A percentile compares a stretch with the other conserved stretches of the same genome.
Evolutionary conservation across 768 basidiomycete genomes (phyloP).

Genomic region (Suillus discolor): DNA sequence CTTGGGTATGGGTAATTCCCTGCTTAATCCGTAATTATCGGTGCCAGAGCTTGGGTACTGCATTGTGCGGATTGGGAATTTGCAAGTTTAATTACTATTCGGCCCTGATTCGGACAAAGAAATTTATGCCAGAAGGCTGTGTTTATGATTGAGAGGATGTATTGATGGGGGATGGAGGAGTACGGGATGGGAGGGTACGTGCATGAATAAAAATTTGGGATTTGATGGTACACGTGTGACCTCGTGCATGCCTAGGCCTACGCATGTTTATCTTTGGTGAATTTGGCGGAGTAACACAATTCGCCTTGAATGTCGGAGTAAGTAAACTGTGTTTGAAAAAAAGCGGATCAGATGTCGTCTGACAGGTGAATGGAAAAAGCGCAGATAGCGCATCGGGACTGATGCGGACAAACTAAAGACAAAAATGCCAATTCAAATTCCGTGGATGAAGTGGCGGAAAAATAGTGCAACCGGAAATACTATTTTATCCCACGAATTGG

Average conservation of each 20-base stretch:
- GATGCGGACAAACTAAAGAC: not conserved
- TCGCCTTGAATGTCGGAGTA: constrained; percentile 4
- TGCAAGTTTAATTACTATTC: constrained; percentile 4
- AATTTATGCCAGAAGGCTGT: not conserved
- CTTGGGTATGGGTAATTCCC: not conserved
- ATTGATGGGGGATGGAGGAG: not conserved
- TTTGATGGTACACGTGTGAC: no score
- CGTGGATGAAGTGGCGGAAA: constrained; percentile 12
- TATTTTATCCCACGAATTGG: constrained; percentile 9
- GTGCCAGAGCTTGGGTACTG: not conserved
- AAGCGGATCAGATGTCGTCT: constrained; percentile 2
- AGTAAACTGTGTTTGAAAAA: not conserved
- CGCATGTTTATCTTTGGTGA: not conserved
- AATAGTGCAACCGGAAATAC: constrained; percentile 6
- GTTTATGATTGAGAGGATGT: no score
- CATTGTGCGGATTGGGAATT: not conserved
- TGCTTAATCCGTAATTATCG: constrained; percentile 3
- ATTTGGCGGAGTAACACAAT: not conserved
- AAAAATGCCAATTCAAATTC: constrained; percentile 15
- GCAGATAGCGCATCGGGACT: constrained; percentile 3
- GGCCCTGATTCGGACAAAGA: not conserved
- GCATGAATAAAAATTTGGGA: no score
- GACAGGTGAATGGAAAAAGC: not conserved
- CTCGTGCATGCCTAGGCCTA: constrained; percentile 2
- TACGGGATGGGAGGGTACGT: no score